Base-by-base conservation (phyloP, 805 yeast genomes). In the Metschnikowia borealis region DNA sequence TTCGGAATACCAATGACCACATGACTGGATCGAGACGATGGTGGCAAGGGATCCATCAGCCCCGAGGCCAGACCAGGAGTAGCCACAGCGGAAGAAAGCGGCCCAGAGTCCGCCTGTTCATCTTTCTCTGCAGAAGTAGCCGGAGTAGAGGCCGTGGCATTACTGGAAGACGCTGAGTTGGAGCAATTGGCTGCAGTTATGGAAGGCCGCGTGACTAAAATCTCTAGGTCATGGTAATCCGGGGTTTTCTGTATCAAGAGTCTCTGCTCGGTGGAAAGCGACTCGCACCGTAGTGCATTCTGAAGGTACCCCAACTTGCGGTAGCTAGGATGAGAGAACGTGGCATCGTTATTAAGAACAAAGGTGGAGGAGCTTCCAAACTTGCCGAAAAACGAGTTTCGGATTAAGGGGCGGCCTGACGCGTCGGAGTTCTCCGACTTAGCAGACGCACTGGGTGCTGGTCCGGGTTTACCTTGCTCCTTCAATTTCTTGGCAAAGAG, bases 321-420 rank as follows among this genome's bases (percentile, higher is more conserved):
- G 39, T 48, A 46, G 13, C 46, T 36, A 2, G 51, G 35, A 8
- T 39, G 35, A 2, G 48, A 33, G 4, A 48, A 17, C 10, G 38
- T 31, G 5, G 23, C 36, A 15, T 52, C 54, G 17, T 50, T 57
- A 8, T 38, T 44, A 20, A 33, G 47, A 20, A 36, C 47, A 17
- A 31, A 46, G 4, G 53, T 18, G 33, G 54, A 50, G 18, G 56
- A 54, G 18, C 60, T 49, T 54, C 63, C 67, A 58, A 73, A 72
- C 55, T 72, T 72, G 8, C 77, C 76, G 54, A 73, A 73, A 8
- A 73, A 49, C n/a, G 73, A 64, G 8, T 71, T 69, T 48, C 72
- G 68, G 32, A 71, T 59, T 4, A 66, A 57, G 14, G 63, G 54
- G 47, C 40, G 66, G 62, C 38, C 59, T 61, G 52, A 33, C n/a